phyloP scores from a whole-genome alignment of 73 alveolate species.

The Blepharisma japonicum region DNA sequence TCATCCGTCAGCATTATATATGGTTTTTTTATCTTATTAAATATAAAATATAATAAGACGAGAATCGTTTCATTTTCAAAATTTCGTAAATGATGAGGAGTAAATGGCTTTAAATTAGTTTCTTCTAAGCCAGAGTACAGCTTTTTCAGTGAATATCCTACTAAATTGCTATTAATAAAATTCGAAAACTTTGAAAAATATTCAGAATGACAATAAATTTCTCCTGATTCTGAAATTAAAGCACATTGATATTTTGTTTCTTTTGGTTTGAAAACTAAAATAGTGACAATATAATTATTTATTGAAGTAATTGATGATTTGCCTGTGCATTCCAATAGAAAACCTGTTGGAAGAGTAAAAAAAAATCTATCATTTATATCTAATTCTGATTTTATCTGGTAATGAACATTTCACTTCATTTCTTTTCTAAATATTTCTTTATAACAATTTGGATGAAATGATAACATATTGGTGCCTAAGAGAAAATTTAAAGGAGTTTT shows the following conservation, averaged over 20 bases:
- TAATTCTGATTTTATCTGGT: neutral
- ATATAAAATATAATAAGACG: no score
- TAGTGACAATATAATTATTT: neutral
- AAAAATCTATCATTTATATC: neutral
- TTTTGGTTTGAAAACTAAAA: neutral
- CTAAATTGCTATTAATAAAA: no score
- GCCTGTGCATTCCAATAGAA: neutral
- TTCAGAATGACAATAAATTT: neutral
- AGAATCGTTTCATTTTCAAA: no score
- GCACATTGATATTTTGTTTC: neutral
- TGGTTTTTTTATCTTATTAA: no score
- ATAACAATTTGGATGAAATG: neutral
- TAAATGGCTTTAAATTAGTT: no score
- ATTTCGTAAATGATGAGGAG: no score
- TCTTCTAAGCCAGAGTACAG: no score
- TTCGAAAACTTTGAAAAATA: neutral
- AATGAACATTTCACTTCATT: neutral
- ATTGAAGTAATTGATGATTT: neutral
- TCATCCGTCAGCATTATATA: no score
- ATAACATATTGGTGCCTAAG: neutral
- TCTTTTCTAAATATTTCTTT: neutral
- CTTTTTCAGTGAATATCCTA: no score
- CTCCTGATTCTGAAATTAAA: neutral
- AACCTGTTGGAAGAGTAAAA: neutral
- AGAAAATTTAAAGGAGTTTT: neutral